Conservation (phyloP, 2,329 filamentous ascomycete species). For the Aureobasidium lini region DNA sequence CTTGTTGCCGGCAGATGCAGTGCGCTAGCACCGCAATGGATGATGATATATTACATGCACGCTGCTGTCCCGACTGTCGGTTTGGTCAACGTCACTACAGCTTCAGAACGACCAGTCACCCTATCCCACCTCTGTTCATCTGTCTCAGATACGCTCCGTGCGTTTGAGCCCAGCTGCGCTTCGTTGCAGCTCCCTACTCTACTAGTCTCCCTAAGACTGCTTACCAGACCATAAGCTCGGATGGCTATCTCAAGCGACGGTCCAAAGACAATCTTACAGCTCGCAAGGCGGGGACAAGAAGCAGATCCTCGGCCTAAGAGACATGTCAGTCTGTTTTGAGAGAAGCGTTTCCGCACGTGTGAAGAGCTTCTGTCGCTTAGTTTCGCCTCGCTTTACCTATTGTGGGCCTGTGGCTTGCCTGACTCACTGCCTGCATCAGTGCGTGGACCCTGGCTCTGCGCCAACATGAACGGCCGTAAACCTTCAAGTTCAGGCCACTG, state of each 20-base stretch:
- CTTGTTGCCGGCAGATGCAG: slow-evolving; percentile 4
- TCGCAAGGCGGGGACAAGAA: neutral
- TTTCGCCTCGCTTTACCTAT: slow-evolving; percentile 8
- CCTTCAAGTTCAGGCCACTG: slow-evolving; percentile 1
- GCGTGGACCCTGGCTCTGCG: slow-evolving; percentile 10
- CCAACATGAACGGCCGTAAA: slow-evolving; percentile 4
- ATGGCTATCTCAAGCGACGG: neutral
- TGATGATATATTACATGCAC: slow-evolving; percentile 13
- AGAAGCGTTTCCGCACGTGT: slow-evolving; percentile 3
- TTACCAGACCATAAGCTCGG: neutral
- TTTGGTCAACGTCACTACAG: slow-evolving; percentile 4
- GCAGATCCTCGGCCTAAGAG: neutral
- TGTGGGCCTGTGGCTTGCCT: slow-evolving; percentile 3
- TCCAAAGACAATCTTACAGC: slow-evolving; percentile 4
- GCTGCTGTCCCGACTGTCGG: neutral
- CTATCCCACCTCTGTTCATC: neutral
- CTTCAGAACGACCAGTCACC: neutral
- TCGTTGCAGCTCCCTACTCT: slow-evolving; percentile 1
- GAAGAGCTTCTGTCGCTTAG: neutral
- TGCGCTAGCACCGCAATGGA: neutral
- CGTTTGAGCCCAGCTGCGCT: neutral
- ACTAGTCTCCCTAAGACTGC: neutral
- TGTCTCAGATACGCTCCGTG: slow-evolving; percentile 11
- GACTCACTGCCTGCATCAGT: neutral
- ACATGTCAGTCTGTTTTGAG: slow-evolving; percentile 10